phyloP scores from a whole-genome alignment of 805 yeast genomes.

The Suhomyces vadensis region DNA sequence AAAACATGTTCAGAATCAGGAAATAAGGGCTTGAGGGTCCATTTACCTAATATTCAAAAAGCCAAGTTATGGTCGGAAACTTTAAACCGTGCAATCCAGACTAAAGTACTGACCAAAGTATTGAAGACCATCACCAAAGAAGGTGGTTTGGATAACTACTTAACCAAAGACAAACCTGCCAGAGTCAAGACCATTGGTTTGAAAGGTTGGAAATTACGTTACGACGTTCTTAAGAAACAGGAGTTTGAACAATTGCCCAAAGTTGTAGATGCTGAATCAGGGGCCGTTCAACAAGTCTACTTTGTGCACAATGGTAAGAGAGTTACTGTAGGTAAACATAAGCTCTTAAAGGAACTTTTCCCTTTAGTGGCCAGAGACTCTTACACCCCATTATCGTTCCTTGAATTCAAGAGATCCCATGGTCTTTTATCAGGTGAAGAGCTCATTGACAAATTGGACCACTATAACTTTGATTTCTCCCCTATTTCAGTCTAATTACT shows the following conservation, averaged over 20 bases:
- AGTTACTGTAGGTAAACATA: slow-evolving; percentile 65
- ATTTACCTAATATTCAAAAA: slow-evolving; percentile 78
- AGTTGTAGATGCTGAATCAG: slow-evolving; percentile 27
- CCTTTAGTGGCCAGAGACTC: slow-evolving; percentile 48
- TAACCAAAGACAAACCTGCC: slow-evolving; percentile 83
- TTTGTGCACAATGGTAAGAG: slow-evolving; percentile 50
- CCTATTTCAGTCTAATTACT: slow-evolving; percentile 22
- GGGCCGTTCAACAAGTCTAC: slow-evolving; percentile 43
- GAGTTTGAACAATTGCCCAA: slow-evolving; percentile 43
- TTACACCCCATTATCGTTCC: slow-evolving; percentile 47
- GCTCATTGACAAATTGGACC: slow-evolving; percentile 50
- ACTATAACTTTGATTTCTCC: slow-evolving; percentile 41
- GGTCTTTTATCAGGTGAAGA: slow-evolving; percentile 48
- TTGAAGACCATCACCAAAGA: slow-evolving; percentile 85
- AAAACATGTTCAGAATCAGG: slow-evolving; percentile 75
- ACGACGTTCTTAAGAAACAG: slow-evolving; percentile 57
- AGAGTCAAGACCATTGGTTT: slow-evolving; percentile 92
- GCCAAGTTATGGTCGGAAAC: slow-evolving; percentile 84
- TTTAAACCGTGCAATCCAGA: slow-evolving; percentile 53
- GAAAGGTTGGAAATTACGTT: slow-evolving; percentile 87
- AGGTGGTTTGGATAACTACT: slow-evolving; percentile 91
- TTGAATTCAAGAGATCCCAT: slow-evolving; percentile 47
- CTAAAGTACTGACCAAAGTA: slow-evolving; percentile 76
- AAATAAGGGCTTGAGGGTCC: slow-evolving; percentile 70
- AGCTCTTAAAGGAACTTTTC: slow-evolving; percentile 55